Conservation (phyloP, 23 red algal genomes). For the Gracilaria gracilis region DNA sequence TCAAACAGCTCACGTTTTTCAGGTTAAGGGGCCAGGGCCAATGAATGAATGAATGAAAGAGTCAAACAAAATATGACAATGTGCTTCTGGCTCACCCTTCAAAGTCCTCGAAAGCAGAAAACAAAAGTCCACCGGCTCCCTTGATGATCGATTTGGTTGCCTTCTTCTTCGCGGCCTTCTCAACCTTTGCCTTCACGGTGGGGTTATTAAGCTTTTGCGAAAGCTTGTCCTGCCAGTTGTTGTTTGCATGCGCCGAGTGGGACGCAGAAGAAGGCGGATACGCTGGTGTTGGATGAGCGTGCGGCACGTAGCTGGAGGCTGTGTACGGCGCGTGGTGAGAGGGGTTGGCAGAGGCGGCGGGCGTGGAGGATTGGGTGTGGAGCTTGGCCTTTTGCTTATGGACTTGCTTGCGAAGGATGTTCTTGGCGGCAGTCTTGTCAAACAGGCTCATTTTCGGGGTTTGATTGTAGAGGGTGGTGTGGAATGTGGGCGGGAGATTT, state of each 20-base stretch:
- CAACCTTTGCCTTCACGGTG: slow-evolving; percentile 10
- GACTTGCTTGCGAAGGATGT: slow-evolving; percentile 18
- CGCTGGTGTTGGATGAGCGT: background rate
- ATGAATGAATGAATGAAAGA: no score
- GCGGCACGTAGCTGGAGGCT: background rate
- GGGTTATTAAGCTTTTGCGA: slow-evolving; percentile 19
- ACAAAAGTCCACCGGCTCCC: background rate
- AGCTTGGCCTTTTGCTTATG: slow-evolving; percentile 9
- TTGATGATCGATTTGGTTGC: slow-evolving; percentile 9
- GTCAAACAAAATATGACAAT: no score
- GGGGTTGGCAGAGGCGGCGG: background rate
- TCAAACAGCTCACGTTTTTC: no score
- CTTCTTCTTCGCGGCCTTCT: slow-evolving; percentile 12
- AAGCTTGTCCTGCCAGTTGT: slow-evolving; percentile 20
- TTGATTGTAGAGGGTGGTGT: background rate
- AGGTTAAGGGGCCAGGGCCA: no score
- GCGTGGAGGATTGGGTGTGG: background rate
- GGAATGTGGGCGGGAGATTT: background rate
- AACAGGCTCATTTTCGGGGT: slow-evolving; percentile 11
- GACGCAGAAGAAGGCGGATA: background rate
- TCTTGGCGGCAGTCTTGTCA: slow-evolving; percentile 1
- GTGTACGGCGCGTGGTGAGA: background rate
- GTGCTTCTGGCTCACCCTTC: no score
- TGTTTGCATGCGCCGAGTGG: slow-evolving; percentile 8
- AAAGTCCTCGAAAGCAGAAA: slow-evolving; percentile 1